Percentiles rank a stretch among this genome's conserved stretches.
Evolutionary conservation across 2,329 filamentous ascomycete species (phyloP).

Genomic region (Cryphonectria radicalis): DNA sequence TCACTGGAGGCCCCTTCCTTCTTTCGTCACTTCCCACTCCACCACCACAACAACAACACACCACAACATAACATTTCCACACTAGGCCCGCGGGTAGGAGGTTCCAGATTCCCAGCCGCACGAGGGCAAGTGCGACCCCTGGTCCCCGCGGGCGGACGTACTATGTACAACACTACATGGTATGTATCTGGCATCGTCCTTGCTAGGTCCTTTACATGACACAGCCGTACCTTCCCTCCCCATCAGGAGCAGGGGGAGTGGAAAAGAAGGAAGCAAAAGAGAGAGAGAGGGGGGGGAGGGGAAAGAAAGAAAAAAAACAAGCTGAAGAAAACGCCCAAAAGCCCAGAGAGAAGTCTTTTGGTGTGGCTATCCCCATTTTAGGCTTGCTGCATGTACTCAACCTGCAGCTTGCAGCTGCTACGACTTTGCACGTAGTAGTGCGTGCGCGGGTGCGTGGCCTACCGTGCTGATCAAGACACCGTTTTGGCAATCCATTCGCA

Average conservation of each 20-base stretch:
- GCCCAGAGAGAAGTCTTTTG: neutral
- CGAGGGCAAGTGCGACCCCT: constrained; percentile 17
- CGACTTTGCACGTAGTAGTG: neutral
- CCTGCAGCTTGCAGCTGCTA: constrained; percentile 21
- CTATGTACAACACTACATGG: constrained; percentile 14
- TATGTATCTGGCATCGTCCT: constrained; percentile 13
- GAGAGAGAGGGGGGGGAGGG: too few species aligned
- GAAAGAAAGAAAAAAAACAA: neutral
- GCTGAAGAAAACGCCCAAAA: too few species aligned
- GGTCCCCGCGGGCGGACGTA: constrained; percentile 22
- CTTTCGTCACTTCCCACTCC: constrained; percentile 11
- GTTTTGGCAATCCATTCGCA: neutral
- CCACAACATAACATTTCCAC: neutral
- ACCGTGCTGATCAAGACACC: neutral
- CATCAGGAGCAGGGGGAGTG: neutral
- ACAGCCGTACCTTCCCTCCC: constrained; percentile 8
- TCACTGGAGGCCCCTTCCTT: neutral
- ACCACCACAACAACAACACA: neutral
- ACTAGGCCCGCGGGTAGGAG: neutral
- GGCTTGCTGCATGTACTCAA: constrained; percentile 16
- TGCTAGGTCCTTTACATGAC: neutral
- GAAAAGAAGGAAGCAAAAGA: too few species aligned
- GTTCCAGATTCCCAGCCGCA: constrained; percentile 22
- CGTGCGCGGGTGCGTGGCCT: neutral
- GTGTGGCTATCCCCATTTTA: constrained; percentile 12